phyloP scores from a whole-genome alignment of 768 basidiomycete genomes.

The Nevesoporus exiguus region DNA sequence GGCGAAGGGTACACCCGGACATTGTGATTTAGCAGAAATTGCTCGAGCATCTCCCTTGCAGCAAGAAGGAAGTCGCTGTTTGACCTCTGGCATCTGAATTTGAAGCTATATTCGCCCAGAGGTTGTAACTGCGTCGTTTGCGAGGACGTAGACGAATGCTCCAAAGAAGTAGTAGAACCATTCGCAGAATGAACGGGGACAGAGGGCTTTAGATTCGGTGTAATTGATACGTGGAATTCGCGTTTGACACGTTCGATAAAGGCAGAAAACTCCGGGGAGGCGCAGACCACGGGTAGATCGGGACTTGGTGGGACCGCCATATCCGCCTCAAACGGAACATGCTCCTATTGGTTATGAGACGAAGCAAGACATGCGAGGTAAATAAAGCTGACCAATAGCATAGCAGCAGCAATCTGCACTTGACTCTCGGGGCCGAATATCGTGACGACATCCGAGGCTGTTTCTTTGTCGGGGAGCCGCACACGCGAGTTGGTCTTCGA shows the following conservation, averaged over 20 bases:
- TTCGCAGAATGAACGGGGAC: conserved; percentile 38
- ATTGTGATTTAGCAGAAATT: conserved; percentile 81
- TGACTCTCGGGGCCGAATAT: conserved; percentile 97
- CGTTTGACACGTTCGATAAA: conserved; percentile 90
- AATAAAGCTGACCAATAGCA: conserved; percentile 70
- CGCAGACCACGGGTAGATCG: conserved; percentile 72
- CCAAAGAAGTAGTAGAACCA: conserved; percentile 47
- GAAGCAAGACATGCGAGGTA: not conserved
- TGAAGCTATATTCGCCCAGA: conserved; percentile 79
- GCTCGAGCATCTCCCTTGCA: conserved; percentile 89
- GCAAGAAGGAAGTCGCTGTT: conserved; percentile 92
- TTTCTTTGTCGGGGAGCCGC: conserved; percentile 90
- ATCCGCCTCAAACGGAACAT: conserved; percentile 95
- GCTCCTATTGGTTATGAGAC: conserved; percentile 57
- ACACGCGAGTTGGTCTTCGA: conserved; percentile 92
- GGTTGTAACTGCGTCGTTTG: conserved; percentile 20
- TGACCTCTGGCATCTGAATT: conserved; percentile 92
- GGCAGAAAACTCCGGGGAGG: conserved; percentile 78
- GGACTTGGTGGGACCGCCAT: conserved; percentile 83
- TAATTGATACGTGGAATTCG: conserved; percentile 88
- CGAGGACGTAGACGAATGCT: conserved; percentile 36
- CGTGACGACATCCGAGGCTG: conserved; percentile 90
- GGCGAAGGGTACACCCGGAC: conserved; percentile 79
- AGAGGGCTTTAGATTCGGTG: conserved; percentile 65
- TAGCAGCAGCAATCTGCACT: conserved; percentile 93